These are phyloP conservation scores for Colletotrichum filicis DNA, from an alignment of 2,329 filamentous ascomycete species.

Conservation along the genomic window DNA sequence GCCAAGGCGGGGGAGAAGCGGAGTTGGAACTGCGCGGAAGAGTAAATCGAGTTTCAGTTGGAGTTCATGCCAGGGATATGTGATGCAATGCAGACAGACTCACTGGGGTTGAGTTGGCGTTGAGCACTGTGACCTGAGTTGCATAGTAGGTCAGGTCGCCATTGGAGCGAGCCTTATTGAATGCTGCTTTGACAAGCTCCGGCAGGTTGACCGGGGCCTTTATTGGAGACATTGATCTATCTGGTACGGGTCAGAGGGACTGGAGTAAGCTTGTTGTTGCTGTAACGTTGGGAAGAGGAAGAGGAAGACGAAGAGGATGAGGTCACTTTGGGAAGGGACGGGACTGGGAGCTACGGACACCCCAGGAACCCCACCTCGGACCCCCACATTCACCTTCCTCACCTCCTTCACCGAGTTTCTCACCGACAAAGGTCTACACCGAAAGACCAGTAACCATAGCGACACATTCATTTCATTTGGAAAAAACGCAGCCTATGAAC, in stretches of 20 bases:
- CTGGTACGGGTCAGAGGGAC: constrained; percentile 40
- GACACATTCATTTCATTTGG: not conserved
- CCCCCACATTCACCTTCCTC: not conserved
- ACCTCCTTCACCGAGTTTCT: not conserved
- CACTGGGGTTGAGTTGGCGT: constrained; percentile 56
- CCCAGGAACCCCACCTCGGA: not conserved
- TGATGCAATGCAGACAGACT: constrained; percentile 37
- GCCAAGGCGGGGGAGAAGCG: constrained; percentile 77
- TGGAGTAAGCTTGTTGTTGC: not conserved
- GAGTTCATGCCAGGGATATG: not conserved
- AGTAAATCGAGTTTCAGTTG: not conserved
- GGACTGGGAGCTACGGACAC: not conserved
- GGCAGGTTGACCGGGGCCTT: constrained; percentile 60
- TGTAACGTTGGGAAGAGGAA: not conserved
- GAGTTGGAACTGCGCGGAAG: constrained; percentile 71
- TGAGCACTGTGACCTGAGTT: constrained; percentile 62
- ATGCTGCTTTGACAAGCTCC: constrained; percentile 60
- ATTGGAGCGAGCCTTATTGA: constrained; percentile 57
- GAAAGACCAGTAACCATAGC: not conserved
- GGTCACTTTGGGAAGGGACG: not conserved
- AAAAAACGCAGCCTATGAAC: no score
- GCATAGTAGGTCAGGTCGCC: constrained; percentile 65
- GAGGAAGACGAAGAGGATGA: not conserved
- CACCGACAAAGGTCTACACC: not conserved
- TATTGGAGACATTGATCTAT: constrained; percentile 50